Evolutionary conservation across 1,139 yeast species (phyloP).

Genomic region (Magnusiomyces suaveolens): DNA sequence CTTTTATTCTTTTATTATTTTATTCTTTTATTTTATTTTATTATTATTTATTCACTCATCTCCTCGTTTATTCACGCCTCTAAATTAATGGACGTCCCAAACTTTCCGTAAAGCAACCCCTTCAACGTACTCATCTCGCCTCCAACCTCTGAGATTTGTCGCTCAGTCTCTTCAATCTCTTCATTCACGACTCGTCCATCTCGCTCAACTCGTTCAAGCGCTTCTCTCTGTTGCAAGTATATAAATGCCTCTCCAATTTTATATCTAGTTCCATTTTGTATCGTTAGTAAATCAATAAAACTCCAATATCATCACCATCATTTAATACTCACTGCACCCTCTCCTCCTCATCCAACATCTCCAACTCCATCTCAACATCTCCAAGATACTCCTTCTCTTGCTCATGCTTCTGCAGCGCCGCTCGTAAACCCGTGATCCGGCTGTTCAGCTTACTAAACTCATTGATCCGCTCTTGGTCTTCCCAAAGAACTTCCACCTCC

Average conservation of each 20-base stretch:
- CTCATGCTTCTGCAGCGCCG: slow-evolving; percentile 41
- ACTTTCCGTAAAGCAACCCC: slow-evolving; percentile 70
- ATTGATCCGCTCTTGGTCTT: slow-evolving; percentile 83
- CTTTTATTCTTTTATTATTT: neutral
- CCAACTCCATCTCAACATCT: slow-evolving; percentile 77
- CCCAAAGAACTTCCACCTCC: slow-evolving; percentile 72
- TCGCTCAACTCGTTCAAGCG: slow-evolving; percentile 53
- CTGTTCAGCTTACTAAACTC: slow-evolving; percentile 73
- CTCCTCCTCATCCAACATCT: slow-evolving; percentile 73
- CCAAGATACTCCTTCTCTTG: slow-evolving; percentile 82
- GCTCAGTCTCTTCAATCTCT: slow-evolving; percentile 41
- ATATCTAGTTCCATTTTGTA: slow-evolving; percentile 30
- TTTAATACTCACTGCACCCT: slow-evolving; percentile 25
- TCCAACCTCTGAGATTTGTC: slow-evolving; percentile 43
- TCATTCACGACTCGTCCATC: slow-evolving; percentile 46
- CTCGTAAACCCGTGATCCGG: slow-evolving; percentile 50
- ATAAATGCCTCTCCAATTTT: slow-evolving; percentile 73
- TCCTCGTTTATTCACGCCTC: slow-evolving; percentile 35
- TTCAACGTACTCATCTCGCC: slow-evolving; percentile 52
- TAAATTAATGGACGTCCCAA: slow-evolving; percentile 80
- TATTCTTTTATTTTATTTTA: neutral
- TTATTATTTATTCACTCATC: neutral
- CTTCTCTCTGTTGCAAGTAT: slow-evolving; percentile 53
- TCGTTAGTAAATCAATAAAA: neutral
- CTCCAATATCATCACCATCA: too few species aligned